Conservation (phyloP, 1,284 basidiomycete genomes). For the Fomitopsis pinicola region DNA sequence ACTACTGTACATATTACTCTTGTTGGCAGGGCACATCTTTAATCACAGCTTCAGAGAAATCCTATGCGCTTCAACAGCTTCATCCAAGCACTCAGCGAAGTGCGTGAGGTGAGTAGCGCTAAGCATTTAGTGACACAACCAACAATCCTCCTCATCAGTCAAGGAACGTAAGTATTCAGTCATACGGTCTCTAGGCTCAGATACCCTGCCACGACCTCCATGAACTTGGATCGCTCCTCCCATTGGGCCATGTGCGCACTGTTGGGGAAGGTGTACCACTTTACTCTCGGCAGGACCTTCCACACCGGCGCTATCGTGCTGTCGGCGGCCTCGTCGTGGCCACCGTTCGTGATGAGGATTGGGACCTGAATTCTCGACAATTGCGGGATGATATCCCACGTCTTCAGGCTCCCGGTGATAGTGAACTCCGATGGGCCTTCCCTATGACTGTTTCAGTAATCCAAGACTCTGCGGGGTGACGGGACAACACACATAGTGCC, state of each 20-base stretch:
- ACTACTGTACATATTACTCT: too few species aligned
- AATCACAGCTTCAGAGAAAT: too few species aligned
- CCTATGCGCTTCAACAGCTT: too few species aligned
- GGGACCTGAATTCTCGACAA: slow-evolving; percentile 41
- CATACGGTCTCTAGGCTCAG: neutral
- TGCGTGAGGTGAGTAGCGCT: too few species aligned
- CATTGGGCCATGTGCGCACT: slow-evolving; percentile 24
- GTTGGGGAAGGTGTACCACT: slow-evolving; percentile 25
- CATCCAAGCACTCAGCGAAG: too few species aligned
- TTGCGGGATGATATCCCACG: slow-evolving; percentile 42
- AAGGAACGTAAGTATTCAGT: too few species aligned
- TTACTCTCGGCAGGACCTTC: slow-evolving; percentile 32
- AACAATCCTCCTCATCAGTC: too few species aligned
- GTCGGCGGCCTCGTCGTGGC: slow-evolving; percentile 48
- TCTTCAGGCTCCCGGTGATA: slow-evolving; percentile 43
- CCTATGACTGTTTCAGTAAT: slow-evolving; percentile 26
- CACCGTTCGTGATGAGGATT: slow-evolving; percentile 49
- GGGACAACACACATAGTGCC: slow-evolving; percentile 34
- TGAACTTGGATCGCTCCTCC: slow-evolving; percentile 26
- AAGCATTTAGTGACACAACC: too few species aligned
- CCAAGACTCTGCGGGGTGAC: too few species aligned
- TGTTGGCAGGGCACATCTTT: too few species aligned
- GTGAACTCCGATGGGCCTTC: slow-evolving; percentile 49
- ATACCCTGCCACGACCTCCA: slow-evolving; percentile 2
- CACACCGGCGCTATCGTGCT: slow-evolving; percentile 41